phyloP scores from a whole-genome alignment of 306 rosid genomes.

The Trichosanthes truncata region DNA sequence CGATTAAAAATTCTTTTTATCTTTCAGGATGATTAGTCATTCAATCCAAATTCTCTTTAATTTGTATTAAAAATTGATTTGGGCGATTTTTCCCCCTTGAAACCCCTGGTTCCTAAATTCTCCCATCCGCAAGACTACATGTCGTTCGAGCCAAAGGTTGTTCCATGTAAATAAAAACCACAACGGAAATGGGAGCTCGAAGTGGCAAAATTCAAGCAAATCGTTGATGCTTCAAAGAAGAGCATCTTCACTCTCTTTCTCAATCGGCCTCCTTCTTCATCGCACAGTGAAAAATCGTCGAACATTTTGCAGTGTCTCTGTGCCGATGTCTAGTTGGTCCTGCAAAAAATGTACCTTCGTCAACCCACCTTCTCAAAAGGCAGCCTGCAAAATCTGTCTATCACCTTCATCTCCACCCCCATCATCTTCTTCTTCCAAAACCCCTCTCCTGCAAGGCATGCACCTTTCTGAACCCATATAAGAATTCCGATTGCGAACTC shows the following conservation, averaged over 20 bases:
- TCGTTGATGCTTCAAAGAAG: background rate
- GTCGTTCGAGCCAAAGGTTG: background rate
- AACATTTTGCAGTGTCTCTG: background rate
- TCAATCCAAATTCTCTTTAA: no score
- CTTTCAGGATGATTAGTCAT: no score
- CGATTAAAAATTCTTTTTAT: no score
- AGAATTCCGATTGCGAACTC: conserved; percentile 43
- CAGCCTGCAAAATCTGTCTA: conserved; percentile 60
- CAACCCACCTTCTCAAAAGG: conserved; percentile 46
- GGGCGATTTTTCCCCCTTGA: no score
- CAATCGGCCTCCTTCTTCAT: background rate
- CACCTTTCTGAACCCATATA: conserved; percentile 71
- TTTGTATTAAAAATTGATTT: no score
- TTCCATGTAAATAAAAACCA: background rate
- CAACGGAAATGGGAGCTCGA: background rate
- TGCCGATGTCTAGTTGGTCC: conserved; percentile 56
- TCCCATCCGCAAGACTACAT: background rate
- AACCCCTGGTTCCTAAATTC: no score
- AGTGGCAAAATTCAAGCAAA: background rate
- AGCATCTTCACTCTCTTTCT: background rate
- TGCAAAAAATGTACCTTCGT: conserved; percentile 74
- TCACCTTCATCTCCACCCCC: conserved; percentile 24
- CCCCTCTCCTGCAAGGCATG: conserved; percentile 74
- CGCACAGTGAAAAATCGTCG: conserved; percentile 19
- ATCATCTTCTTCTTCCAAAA: conserved; percentile 30